Evolutionary conservation across 345 rosid species (phyloP).

Genomic region (Passiflora organensis): DNA sequence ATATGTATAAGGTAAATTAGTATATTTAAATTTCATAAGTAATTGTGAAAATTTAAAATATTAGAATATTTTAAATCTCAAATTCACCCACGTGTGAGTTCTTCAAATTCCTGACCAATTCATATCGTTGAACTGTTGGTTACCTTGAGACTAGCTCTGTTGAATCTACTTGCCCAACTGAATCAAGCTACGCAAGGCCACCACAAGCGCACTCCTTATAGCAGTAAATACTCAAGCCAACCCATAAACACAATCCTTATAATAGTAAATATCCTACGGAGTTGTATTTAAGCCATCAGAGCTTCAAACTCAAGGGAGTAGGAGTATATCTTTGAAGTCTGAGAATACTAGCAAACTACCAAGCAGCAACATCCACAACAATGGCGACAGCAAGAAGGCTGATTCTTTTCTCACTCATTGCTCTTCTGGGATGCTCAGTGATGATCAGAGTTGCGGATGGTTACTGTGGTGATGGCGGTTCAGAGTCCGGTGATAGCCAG

Average conservation of each 20-base stretch:
- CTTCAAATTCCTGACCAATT: too few relatives aligned
- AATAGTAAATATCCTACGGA: background rate
- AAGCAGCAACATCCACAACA: background rate
- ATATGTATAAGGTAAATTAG: too few relatives aligned
- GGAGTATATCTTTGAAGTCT: too few relatives aligned
- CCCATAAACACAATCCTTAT: background rate
- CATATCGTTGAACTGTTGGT: too few relatives aligned
- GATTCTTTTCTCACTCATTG: conserved; percentile 2
- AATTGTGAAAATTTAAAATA: too few relatives aligned
- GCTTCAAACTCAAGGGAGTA: background rate
- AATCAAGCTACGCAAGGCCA: background rate
- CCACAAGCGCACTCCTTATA: too few relatives aligned
- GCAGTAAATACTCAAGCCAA: background rate
- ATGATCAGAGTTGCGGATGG: conserved; percentile 10
- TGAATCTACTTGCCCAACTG: too few relatives aligned
- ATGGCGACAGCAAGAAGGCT: conserved; percentile 22
- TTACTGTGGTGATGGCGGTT: background rate
- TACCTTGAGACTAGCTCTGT: too few relatives aligned
- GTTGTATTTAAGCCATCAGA: background rate
- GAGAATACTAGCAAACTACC: too few relatives aligned
- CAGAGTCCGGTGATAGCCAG: conserved; percentile 3
- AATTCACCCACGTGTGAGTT: too few relatives aligned
- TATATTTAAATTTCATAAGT: too few relatives aligned
- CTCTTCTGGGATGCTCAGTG: conserved; percentile 15
- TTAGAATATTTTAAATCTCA: too few relatives aligned